phyloP scores from a whole-genome alignment of 2,329 filamentous ascomycete genomes.

The Fusarium albosuccineum region DNA sequence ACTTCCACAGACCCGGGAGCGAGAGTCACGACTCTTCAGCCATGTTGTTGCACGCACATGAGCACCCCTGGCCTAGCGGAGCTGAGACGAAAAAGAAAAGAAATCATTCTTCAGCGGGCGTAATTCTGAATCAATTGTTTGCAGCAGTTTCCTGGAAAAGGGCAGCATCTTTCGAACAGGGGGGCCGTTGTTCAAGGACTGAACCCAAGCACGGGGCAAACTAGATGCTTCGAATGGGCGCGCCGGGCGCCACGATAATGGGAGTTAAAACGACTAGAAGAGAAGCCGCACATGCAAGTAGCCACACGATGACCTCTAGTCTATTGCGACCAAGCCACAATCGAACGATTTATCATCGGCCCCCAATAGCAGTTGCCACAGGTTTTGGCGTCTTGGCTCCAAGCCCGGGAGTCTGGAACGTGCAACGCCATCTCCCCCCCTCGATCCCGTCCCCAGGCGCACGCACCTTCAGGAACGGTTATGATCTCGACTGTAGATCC shows the following conservation, averaged over 20 bases:
- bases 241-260: not conserved
- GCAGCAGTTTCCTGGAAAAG: no score
- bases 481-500: not conserved
- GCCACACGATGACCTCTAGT: not conserved
- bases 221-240: not conserved
- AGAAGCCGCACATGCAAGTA: not conserved
- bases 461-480: conserved; percentile 1
- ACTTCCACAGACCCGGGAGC: no score
- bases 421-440: no score
- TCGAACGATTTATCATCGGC: not conserved
- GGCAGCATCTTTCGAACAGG: not conserved
- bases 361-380: not conserved
- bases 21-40: no score
- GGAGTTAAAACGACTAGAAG: not conserved
- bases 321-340: conserved; percentile 4
- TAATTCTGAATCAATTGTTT: no score
- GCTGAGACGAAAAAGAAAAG: not conserved
- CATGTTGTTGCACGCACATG: not conserved
- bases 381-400: no score
- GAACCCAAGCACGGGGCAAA: no score
- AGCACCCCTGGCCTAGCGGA: conserved; percentile 2
- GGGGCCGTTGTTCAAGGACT: not conserved
- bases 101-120: no score
- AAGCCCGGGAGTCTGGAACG: no score
- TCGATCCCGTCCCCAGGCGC: not conserved